Evolutionary conservation across 768 basidiomycete species (phyloP).

Genomic region (Termitomyces sp.): DNA sequence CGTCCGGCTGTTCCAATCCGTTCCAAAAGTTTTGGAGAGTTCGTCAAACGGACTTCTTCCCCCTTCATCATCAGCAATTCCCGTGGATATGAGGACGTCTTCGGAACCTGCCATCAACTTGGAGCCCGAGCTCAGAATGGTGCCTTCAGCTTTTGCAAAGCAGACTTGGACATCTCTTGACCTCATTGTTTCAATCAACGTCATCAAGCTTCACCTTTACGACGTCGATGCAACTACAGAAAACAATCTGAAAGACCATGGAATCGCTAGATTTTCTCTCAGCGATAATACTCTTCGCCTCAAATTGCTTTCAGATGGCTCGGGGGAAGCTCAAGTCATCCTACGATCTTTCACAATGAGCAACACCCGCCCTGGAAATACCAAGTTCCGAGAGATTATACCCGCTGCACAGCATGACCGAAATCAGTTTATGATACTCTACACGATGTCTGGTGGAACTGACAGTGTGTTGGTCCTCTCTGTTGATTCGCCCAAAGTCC

Average conservation of each 20-base stretch:
- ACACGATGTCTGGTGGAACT: constrained; percentile 67
- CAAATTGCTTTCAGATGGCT: constrained; percentile 79
- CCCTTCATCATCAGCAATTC: constrained; percentile 22
- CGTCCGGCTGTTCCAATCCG: constrained; percentile 61
- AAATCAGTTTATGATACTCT: constrained; percentile 93
- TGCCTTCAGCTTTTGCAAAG: constrained; percentile 16
- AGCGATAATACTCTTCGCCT: constrained; percentile 75
- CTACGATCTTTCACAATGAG: constrained; percentile 90
- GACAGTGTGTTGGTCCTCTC: constrained; percentile 69
- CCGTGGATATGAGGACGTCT: constrained; percentile 11
- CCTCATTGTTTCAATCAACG: constrained; percentile 64
- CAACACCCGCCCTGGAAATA: constrained; percentile 79
- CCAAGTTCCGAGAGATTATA: constrained; percentile 92
- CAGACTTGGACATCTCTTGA: constrained; percentile 67
- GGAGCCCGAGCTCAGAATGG: background rate
- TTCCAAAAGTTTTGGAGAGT: constrained; percentile 62
- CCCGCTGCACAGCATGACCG: constrained; percentile 85
- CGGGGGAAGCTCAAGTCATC: constrained; percentile 84
- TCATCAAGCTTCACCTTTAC: constrained; percentile 85
- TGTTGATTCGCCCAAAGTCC: constrained; percentile 88
- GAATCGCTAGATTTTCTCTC: constrained; percentile 84
- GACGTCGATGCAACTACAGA: constrained; percentile 60
- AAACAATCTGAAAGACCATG: constrained; percentile 64
- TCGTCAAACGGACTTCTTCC: constrained; percentile 41
- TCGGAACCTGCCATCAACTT: constrained; percentile 26